phyloP scores from a whole-genome alignment of 306 rosid species.

The Spatholobus suberectus region DNA sequence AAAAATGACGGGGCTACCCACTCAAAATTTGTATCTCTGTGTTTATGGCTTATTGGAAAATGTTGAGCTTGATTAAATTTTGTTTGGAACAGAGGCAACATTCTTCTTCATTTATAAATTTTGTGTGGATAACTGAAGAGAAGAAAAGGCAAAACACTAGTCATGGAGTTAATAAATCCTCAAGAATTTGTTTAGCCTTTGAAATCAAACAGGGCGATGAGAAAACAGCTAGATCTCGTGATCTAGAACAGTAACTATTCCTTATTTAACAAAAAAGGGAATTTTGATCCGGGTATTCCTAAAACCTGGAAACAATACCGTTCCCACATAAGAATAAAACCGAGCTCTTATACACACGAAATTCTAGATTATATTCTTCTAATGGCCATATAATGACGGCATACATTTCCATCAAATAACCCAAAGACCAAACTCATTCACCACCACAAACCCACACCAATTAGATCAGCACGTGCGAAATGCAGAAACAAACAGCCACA shows the following conservation, averaged over 20 bases:
- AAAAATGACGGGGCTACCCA: not conserved
- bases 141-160: not conserved
- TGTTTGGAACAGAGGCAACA: not conserved
- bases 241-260: not conserved
- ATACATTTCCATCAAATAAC: not conserved
- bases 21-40: not conserved
- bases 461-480: not conserved
- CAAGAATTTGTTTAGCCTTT: not conserved
- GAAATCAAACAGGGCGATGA: conserved; percentile 2
- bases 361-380: conserved; percentile 22
- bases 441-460: too few species aligned
- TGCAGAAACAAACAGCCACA: too few species aligned
- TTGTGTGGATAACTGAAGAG: not conserved
- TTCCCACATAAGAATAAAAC: not conserved
- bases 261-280: not conserved
- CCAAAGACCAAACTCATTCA: too few species aligned
- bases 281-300: not conserved
- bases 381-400: not conserved
- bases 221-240: conserved; percentile 4
- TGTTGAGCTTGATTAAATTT: not conserved
- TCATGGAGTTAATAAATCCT: not conserved
- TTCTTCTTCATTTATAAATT: not conserved
- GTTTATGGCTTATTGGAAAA: not conserved
- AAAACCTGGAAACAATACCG: not conserved
- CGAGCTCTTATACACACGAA: not conserved